Evolutionary conservation across 768 basidiomycete genomes (phyloP), one percentile per base, ranked within the genome.

Genomic region (Psilocybe subaeruginosa): DNA sequence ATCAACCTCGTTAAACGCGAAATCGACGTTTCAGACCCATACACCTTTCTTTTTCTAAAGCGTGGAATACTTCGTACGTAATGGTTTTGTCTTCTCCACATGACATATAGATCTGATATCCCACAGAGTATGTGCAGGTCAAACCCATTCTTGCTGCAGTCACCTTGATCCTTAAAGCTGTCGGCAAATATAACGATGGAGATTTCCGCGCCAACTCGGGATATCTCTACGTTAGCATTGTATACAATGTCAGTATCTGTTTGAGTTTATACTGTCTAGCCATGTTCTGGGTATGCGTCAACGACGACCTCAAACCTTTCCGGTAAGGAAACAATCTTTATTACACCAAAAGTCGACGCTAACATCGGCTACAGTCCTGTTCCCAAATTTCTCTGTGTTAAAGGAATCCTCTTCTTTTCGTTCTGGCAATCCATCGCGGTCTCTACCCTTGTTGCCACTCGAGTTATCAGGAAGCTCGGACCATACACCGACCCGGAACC

Each of bases 381-480:
- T 66, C 95, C 97, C 2, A 99, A 99, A 74, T 99, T 99, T 76
- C 87, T 99, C 29, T 99, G 95, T 72, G 95, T 99, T 66, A 99
- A 99, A 72, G 97, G 97, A 48, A 95, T 99, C 66, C 82, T 99
- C 19, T 98, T 98, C 82, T 97, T 97, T 75, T 95, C 93, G 1
- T 99, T 99, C 78, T 99, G 97, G 97, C 97, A 99, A 73, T 87
- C 91, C 19, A 84, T 97, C 53, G 85, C 70, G 49, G 85, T 99
- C 53, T 95, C 95, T 31, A 84, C 92, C 68, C 83, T 98, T n/a
- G 97, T 96, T 50, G 91, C 94, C 2, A 81, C 90, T 0, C 84
- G 89, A 8, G 83, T 80, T 53, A 92, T 99, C 72, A 87, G 79
- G 37, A 82, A 81, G 53, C 84, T 97, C 49, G 95, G 95, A 3